Base-by-base conservation (phyloP, 257 asterid species). In the Nicotiana noctiflora region DNA sequence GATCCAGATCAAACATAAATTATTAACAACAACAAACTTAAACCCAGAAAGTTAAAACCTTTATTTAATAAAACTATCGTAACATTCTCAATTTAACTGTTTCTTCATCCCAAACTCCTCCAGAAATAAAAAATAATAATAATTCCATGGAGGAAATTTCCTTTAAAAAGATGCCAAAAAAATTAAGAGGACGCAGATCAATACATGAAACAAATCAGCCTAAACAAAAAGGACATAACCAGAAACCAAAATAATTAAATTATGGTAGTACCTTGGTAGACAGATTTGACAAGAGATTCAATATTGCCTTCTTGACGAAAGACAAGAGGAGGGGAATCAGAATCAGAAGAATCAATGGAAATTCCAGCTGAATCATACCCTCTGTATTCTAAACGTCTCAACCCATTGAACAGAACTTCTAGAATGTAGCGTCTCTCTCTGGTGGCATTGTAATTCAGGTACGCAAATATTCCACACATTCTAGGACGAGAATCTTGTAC, bases 391-490 rank as follows among this genome's bases (percentile, higher is more conserved):
- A 96, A 84, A 23, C 99, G 97, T 6, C 99, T 88, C 78, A 94
- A 91, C 25, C 97, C 97, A 83, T 90, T 90, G 84, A 91, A 96
- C 7, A 96, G 86, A 9, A 96, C 92, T 83, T 92, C 97, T 62
- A 96, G 72, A 29, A 96, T 91, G 86, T 92, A 92, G 70, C 97
- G 89, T 18, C 98, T 86, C 83, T 94, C 97, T 79, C 93, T 85
- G 55, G 85, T 90, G 18, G 92, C 93, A 44, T 88, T 86, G 87
- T 74, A 94, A 88, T 96, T 96, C 89, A 94, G 67, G 81, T 96
- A 96, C 13, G 98, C 99, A 77, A 96, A 96, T 55, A 96, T 96
- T 84, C 99, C 99, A 81, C 99, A 96, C 99, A 95, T 93, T 79
- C 1, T 83, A n/a, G 29, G 12, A 57, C 2, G 21, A 8, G 21